phyloP scores from a whole-genome alignment of 768 basidiomycete genomes.

The Termitomyces sp. region DNA sequence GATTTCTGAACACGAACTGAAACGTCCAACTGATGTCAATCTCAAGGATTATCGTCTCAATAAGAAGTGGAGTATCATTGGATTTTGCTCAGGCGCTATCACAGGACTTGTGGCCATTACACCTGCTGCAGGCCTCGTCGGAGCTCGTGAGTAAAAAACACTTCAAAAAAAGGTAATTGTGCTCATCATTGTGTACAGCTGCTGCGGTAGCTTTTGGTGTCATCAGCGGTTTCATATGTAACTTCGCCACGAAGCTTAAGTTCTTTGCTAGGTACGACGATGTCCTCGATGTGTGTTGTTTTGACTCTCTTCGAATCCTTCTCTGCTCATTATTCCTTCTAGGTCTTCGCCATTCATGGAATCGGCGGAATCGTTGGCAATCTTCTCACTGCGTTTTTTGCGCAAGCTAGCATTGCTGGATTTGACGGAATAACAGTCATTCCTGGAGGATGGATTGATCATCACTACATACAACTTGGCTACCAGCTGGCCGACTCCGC shows the following conservation, averaged over 20 bases:
- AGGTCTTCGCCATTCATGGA: constrained; percentile 87
- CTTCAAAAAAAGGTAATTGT: not conserved
- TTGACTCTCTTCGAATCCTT: not conserved
- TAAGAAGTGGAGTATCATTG: constrained; percentile 88
- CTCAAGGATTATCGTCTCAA: constrained; percentile 85
- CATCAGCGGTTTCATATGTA: constrained; percentile 77
- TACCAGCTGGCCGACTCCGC: constrained; percentile 76
- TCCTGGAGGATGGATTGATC: constrained; percentile 84
- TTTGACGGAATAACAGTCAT: constrained; percentile 69
- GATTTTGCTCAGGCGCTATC: constrained; percentile 95
- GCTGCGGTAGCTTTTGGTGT: constrained; percentile 85
- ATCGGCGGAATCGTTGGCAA: constrained; percentile 79
- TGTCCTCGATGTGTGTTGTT: constrained; percentile 59
- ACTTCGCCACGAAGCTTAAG: constrained; percentile 93
- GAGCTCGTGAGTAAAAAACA: constrained; percentile 46
- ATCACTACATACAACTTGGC: constrained; percentile 76
- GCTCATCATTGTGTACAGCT: constrained; percentile 27
- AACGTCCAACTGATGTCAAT: not conserved
- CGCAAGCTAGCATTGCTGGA: constrained; percentile 69
- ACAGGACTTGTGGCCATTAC: constrained; percentile 87
- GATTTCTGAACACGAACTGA: not conserved
- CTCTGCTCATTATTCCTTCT: not conserved
- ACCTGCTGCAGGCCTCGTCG: constrained; percentile 76
- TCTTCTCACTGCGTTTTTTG: constrained; percentile 83
- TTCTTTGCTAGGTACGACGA: constrained; percentile 73